Evolutionary conservation across 2,329 filamentous ascomycete genomes (phyloP), one percentile per base, ranked within the genome.

Genomic region (Sporothrix schenckii): DNA sequence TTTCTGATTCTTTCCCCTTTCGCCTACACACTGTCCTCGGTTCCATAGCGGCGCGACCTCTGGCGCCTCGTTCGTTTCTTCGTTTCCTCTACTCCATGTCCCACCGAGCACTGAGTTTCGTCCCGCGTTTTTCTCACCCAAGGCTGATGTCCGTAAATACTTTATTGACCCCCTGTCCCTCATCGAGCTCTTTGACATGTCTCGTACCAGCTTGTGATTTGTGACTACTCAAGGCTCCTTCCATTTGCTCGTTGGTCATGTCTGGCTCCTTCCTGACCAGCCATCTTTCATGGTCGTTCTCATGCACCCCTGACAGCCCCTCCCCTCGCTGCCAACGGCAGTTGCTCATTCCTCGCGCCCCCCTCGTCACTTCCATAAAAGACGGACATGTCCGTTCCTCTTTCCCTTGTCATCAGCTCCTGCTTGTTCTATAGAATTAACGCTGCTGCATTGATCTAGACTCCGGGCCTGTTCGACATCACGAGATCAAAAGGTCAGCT

Each of bases 201-300:
- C 47, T 66, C 44, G 27, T 50, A 34, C 60, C 41, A 63, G 24
- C 61, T 50, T 66, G 44, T 66, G 61, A 66, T 30, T 66, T 66
- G 44, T 50, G 61, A 50, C 61, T 16, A 24, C 58, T 24, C 58
- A 24, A 14, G 39, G 58, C 39, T 50, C 61, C 41, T 44, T 14
- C 19, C 34, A 4, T 10, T 49, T 49, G 50, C n/a, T 19, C 39
- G 47, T 49, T 49, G 41, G 49, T 41, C 41, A 24, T 30, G 39
- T 14, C 60, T 63, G 41, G 41, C 58, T 63, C 41, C 27, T 27
- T 47, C 41, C 21, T 63, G 13, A 63, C 41, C 60, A 63, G 60
- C 41, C 60, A 63, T 63, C 60, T 63, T 19, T 63, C 14, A 44
- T 44, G 56, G 34, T 60, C 7, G 30, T 44, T 24, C 21, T 63